A percentile compares a stretch with the other conserved stretches of the same genome.
phyloP scores from a whole-genome alignment of 768 basidiomycete genomes.

The Rhodosporidiobolus sp. region DNA sequence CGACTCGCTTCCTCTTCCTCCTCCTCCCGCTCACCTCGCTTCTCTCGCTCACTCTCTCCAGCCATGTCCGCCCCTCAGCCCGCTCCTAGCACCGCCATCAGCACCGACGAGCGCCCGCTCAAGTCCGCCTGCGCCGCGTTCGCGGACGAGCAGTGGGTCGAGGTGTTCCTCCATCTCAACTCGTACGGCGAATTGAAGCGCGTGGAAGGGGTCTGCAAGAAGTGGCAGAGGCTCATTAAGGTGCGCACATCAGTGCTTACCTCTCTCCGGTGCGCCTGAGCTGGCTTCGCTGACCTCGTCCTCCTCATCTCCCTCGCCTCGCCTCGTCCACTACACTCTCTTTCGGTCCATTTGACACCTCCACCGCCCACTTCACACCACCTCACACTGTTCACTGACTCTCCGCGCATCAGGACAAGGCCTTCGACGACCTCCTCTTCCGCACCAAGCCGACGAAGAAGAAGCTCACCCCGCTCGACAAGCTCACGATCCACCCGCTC shows the following conservation, averaged over 20 bases:
- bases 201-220: not conserved
- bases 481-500: not conserved
- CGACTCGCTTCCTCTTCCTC: not conserved
- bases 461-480: not conserved
- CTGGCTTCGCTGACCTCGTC: not conserved
- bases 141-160: too few relatives aligned
- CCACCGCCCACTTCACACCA: too few relatives aligned
- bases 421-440: not conserved
- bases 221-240: not conserved
- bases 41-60: not conserved
- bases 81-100: too few relatives aligned
- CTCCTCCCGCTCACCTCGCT: not conserved
- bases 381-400: not conserved
- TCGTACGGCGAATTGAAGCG: too few relatives aligned
- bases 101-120: too few relatives aligned
- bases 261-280: not conserved
- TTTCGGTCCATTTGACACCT: not conserved
- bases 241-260: too few relatives aligned
- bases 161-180: too few relatives aligned
- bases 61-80: too few relatives aligned
- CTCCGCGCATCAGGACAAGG: not conserved
- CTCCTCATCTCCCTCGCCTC: not conserved
- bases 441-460: not conserved
- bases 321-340: not conserved
- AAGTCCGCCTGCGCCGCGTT: too few relatives aligned